Evolutionary conservation across 805 yeast species (phyloP).

Genomic region (Isabelozyma gotoi): DNA sequence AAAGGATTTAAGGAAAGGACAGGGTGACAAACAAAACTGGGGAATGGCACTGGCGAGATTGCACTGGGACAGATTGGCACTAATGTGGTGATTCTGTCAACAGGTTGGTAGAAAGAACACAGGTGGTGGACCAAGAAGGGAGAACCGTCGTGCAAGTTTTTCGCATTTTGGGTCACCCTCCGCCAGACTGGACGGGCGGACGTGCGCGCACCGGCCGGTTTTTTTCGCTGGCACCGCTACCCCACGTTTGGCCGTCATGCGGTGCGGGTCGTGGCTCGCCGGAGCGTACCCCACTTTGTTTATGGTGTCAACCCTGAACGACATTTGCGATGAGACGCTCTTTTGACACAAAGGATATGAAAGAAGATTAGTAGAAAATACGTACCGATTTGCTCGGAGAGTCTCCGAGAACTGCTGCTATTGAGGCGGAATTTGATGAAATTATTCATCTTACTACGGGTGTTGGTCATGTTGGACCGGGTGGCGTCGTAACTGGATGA

Average conservation of each 20-base stretch:
- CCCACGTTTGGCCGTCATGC: neutral
- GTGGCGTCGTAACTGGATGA: slow-evolving; percentile 37
- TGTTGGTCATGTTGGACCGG: slow-evolving; percentile 30
- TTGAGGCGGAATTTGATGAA: slow-evolving; percentile 10
- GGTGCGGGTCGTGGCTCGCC: neutral
- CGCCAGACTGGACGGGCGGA: neutral
- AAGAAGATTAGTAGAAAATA: slow-evolving; percentile 14
- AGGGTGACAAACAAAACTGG: neutral
- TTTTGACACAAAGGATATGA: neutral
- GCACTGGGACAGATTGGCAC: no score
- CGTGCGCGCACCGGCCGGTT: neutral
- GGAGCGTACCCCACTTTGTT: neutral
- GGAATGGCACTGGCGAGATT: neutral
- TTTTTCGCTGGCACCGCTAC: neutral
- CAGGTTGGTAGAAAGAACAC: no score
- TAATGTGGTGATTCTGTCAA: no score
- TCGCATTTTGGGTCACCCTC: neutral
- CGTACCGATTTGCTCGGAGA: slow-evolving; percentile 34
- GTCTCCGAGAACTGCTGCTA: slow-evolving; percentile 14
- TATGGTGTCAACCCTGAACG: no score
- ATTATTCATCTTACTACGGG: slow-evolving; percentile 21
- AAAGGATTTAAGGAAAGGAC: neutral
- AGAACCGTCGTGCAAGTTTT: neutral
- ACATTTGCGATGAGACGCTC: no score
- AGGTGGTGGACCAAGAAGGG: no score